Conservation (phyloP, 2,329 filamentous ascomycete genomes). For the Orbilia javanica region DNA sequence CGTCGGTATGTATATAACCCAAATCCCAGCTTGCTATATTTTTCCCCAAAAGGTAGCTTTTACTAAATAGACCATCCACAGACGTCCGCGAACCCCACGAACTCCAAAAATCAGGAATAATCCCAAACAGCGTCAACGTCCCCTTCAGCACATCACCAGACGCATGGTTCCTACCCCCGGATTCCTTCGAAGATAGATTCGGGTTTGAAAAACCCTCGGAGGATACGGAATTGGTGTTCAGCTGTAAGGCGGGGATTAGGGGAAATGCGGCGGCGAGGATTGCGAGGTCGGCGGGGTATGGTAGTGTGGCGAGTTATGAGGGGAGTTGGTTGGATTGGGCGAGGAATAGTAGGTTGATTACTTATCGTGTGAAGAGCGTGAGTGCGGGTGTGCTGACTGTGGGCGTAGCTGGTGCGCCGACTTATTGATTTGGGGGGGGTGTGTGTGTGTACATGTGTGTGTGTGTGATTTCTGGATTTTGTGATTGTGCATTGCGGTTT, state of each 20-base stretch:
- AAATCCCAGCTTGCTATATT: neutral
- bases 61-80: no score
- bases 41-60: neutral
- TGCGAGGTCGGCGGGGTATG: slow-evolving; percentile 82
- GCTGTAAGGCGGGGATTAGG: slow-evolving; percentile 91
- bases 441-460: neutral
- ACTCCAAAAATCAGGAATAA: slow-evolving; percentile 74
- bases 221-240: slow-evolving; percentile 77
- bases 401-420: slow-evolving; percentile 40
- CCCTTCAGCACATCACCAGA: slow-evolving; percentile 83
- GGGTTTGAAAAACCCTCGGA: slow-evolving; percentile 81
- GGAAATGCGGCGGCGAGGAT: slow-evolving; percentile 81
- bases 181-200: slow-evolving; percentile 63
- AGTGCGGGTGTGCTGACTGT: slow-evolving; percentile 1
- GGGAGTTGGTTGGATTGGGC: slow-evolving; percentile 81
- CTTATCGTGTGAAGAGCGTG: neutral
- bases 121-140: slow-evolving; percentile 85
- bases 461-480: neutral
- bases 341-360: slow-evolving; percentile 66
- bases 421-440: slow-evolving; percentile 25
- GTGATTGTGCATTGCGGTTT: neutral
- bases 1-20: slow-evolving; percentile 26
- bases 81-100: slow-evolving; percentile 82
- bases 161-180: slow-evolving; percentile 78
- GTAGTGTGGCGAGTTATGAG: slow-evolving; percentile 69